These are phyloP conservation scores for Neurospora pannonica DNA, from an alignment of 495 filamentous ascomycete species.

Conservation along the genomic window DNA sequence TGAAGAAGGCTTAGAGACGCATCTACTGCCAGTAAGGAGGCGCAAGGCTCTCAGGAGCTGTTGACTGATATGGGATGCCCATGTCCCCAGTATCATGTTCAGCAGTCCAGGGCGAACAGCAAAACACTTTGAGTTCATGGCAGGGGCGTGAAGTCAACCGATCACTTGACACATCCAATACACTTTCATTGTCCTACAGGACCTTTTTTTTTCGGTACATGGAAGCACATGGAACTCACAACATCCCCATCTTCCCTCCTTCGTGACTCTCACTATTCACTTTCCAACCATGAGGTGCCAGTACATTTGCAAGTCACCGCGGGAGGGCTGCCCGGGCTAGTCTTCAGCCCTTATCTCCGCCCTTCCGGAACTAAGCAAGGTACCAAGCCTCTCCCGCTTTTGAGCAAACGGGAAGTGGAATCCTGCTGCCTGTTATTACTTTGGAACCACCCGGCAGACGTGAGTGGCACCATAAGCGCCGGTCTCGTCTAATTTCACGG, in stretches of 20 bases:
- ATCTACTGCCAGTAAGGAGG: background rate
- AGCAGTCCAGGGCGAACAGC: background rate
- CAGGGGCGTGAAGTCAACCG: background rate
- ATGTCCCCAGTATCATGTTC: background rate
- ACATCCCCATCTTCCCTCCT: background rate
- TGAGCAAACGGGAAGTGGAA: background rate
- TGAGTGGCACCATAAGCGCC: background rate
- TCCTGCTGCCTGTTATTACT: background rate
- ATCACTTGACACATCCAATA: background rate
- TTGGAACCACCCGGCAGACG: background rate
- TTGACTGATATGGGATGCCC: background rate
- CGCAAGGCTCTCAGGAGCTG: background rate
- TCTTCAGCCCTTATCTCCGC: background rate
- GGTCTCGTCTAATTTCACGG: background rate
- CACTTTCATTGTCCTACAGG: background rate
- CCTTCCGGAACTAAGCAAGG: background rate
- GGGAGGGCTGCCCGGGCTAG: no score
- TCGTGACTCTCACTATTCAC: background rate
- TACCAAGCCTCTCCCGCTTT: background rate
- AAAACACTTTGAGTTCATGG: background rate
- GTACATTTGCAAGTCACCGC: background rate
- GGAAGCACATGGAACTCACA: background rate
- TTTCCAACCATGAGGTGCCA: background rate
- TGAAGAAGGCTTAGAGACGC: background rate
- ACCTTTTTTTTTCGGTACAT: background rate